phyloP scores from a whole-genome alignment of 768 basidiomycete genomes.

The Pisolithus marmoratus region DNA sequence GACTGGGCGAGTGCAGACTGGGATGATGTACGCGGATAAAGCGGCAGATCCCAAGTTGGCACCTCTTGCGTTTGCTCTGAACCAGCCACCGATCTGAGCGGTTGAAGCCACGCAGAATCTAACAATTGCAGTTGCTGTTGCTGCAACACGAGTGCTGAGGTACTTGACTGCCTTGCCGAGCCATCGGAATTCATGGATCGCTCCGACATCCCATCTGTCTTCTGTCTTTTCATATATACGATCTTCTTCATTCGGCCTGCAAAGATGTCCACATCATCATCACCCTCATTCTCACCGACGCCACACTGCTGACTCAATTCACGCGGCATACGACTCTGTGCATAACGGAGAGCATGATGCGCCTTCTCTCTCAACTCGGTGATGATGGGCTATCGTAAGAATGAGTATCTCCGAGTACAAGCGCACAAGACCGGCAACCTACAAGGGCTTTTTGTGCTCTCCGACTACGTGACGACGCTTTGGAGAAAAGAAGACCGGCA shows the following conservation, averaged over 20 bases:
- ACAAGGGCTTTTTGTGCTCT: slow-evolving; percentile 65
- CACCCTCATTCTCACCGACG: slow-evolving; percentile 47
- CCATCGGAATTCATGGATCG: slow-evolving; percentile 2
- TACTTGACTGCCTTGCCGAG: not conserved
- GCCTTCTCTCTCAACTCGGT: slow-evolving; percentile 62
- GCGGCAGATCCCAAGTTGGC: not conserved
- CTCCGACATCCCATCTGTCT: slow-evolving; percentile 10
- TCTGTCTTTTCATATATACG: slow-evolving; percentile 41
- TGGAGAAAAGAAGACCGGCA: slow-evolving; percentile 59
- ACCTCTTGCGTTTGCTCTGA: not conserved
- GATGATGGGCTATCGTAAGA: slow-evolving; percentile 46
- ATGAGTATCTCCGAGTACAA: slow-evolving; percentile 1
- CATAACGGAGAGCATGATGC: slow-evolving; percentile 44
- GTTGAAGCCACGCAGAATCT: no score
- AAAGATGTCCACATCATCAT: slow-evolving; percentile 66
- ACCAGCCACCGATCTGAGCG: no score
- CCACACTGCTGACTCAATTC: slow-evolving; percentile 42
- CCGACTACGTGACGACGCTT: slow-evolving; percentile 52
- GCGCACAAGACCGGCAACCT: slow-evolving; percentile 14
- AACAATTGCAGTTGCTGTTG: no score
- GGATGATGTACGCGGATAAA: not conserved
- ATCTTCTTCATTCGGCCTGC: slow-evolving; percentile 61
- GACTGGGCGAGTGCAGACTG: not conserved
- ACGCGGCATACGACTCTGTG: slow-evolving; percentile 30
- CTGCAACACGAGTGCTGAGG: not conserved